Evolutionary conservation across 1,284 basidiomycete genomes (phyloP).

Genomic region (Malassezia sympodialis): DNA sequence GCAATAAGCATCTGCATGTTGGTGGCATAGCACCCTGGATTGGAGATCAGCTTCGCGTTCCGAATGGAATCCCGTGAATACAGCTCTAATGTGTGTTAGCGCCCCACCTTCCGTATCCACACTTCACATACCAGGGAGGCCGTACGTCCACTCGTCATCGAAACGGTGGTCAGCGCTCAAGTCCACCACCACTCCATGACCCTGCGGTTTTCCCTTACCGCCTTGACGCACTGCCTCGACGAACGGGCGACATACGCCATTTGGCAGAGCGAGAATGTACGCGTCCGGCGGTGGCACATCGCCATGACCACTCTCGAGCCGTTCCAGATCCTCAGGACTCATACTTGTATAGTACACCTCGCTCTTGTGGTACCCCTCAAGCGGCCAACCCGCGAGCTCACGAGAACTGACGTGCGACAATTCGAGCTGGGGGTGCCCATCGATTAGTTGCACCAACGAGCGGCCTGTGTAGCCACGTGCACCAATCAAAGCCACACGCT

Average conservation of each 20-base stretch:
- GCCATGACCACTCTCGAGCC: slow-evolving; percentile 40
- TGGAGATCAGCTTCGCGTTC: slow-evolving; percentile 72
- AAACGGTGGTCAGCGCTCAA: slow-evolving; percentile 91
- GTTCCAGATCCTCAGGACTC: slow-evolving; percentile 40
- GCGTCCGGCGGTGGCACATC: slow-evolving; percentile 44
- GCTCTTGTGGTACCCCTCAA: slow-evolving; percentile 66
- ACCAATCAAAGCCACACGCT: slow-evolving; percentile 87
- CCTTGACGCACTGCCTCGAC: slow-evolving; percentile 83
- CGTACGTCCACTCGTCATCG: slow-evolving; percentile 89
- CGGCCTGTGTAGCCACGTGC: slow-evolving; percentile 93
- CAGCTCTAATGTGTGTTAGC: slow-evolving; percentile 57
- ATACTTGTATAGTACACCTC: slow-evolving; percentile 52
- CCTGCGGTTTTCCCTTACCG: slow-evolving; percentile 56
- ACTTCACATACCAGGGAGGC: slow-evolving; percentile 80
- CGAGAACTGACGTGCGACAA: slow-evolving; percentile 92
- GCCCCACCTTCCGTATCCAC: neutral
- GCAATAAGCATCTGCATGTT: slow-evolving; percentile 83
- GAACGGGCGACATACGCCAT: slow-evolving; percentile 92
- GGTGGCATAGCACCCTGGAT: slow-evolving; percentile 95
- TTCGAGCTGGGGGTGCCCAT: slow-evolving; percentile 72
- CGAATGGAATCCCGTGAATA: slow-evolving; percentile 68
- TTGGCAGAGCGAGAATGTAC: slow-evolving; percentile 82
- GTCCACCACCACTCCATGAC: slow-evolving; percentile 65
- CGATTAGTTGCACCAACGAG: slow-evolving; percentile 73
- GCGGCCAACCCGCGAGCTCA: slow-evolving; percentile 72